Base-by-base conservation (phyloP, 495 filamentous ascomycete species). In the Penicillium cosmopolitanum region DNA sequence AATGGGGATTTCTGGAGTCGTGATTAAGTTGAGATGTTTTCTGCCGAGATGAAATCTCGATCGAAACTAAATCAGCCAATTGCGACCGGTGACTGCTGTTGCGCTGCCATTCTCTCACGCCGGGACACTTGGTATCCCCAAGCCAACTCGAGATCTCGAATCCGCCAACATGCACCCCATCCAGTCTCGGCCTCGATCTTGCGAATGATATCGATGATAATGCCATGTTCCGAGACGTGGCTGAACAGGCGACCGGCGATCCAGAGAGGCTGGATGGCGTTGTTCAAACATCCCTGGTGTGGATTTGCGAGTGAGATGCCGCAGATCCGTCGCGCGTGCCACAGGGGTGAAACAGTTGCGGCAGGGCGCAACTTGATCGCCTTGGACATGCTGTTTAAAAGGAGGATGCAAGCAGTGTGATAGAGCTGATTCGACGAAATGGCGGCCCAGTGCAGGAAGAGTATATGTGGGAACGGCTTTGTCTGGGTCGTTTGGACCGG, bases 351-450 rank as follows among this genome's bases (percentile, higher is more conserved):
- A 2, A 64, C 51, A 9, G 60, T 57, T 3, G 68, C 55, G n/a
- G 58, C 63, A n/a, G 64, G 58, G 11, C 59, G 65, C 7, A 74
- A n/a, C 25, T 67, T 65, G 21, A 77, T 66, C 5, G 52, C 50
- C 47, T 73, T 77, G 3, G 77, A 76, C 55, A 66, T 71, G 31
- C 68, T 71, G 19, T 76, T 71, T 2, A 83, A 66, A 35, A 83
- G 57, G 13, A 82, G 60, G 23, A 82, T 71, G 55, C 77, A 77
- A 15, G 76, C 71, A 0, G 80, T 80, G 52, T 82, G 78, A 23
- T 80, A 80, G 0, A 82, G 66, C 50, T 82, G 80, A 33, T 80
- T 81, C 2, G 74, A 75, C 1, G 78, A 82, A 18, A 83, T 82
- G 9, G 80, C 80, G 7, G 77, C 76, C 71, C 77, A 76, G 44